Evolutionary conservation across 768 basidiomycete genomes (phyloP).

Genomic region (Leccinum disarticulatum): DNA sequence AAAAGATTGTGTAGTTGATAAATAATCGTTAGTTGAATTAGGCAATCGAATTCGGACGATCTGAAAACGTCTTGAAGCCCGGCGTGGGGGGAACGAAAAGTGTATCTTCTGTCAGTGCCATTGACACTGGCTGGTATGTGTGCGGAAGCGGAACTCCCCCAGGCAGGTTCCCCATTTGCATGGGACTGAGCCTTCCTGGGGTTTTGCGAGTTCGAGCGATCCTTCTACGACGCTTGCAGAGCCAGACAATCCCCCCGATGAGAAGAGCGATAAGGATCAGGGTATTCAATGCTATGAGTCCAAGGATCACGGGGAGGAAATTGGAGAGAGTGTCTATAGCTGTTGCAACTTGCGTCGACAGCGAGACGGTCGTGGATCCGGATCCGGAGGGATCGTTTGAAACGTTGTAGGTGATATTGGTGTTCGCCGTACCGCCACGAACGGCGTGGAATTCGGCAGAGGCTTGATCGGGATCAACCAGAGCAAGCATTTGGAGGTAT

Average conservation of each 20-base stretch:
- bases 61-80: conserved; percentile 47
- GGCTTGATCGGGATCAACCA: conserved; percentile 67
- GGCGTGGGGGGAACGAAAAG: conserved; percentile 56
- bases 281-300: conserved; percentile 75
- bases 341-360: conserved; percentile 57
- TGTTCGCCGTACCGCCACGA: conserved; percentile 64
- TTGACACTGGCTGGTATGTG: conserved; percentile 71
- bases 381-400: conserved; percentile 45
- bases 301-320: conserved; percentile 74
- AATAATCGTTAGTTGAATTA: conserved; percentile 19
- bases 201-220: conserved; percentile 35
- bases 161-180: conserved; percentile 49
- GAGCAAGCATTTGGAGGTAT: conserved; percentile 71
- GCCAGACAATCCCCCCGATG: conserved; percentile 50
- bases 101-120: conserved; percentile 47
- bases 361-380: conserved; percentile 46
- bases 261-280: conserved; percentile 60
- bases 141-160: conserved; percentile 40
- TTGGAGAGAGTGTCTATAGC: conserved; percentile 63
- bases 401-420: conserved; percentile 67
- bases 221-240: conserved; percentile 50
- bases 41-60: conserved; percentile 45
- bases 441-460: conserved; percentile 66
- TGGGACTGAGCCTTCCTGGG: conserved; percentile 52
- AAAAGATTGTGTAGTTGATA: neutral